Percentiles rank a stretch among this genome's conserved stretches.
phyloP scores from a whole-genome alignment of 108 stramenopile species.

The Nitzschia palea region DNA sequence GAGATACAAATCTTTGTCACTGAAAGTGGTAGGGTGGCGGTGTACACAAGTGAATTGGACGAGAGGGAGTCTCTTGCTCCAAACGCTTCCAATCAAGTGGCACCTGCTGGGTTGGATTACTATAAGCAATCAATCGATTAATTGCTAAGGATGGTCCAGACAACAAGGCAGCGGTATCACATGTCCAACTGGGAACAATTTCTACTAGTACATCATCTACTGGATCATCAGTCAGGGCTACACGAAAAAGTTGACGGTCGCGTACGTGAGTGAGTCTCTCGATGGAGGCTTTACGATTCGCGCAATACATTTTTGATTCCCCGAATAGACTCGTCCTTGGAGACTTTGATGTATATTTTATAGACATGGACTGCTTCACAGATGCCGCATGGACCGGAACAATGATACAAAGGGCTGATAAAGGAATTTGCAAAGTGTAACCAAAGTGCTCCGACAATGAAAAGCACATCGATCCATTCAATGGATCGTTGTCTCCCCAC shows the following conservation, averaged over 20 bases:
- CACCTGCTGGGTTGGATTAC: not conserved
- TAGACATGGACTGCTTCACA: too few relatives aligned
- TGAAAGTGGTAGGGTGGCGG: slow-evolving; percentile 44
- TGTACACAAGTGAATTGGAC: slow-evolving; percentile 57
- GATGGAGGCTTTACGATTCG: slow-evolving; percentile 65
- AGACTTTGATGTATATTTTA: not conserved
- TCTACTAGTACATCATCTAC: too few relatives aligned
- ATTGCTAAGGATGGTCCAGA: not conserved
- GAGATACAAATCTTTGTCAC: slow-evolving; percentile 58
- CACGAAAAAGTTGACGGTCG: not conserved
- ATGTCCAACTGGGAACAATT: too few relatives aligned
- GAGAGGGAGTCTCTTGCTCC: slow-evolving; percentile 36
- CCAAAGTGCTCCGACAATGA: slow-evolving; percentile 55
- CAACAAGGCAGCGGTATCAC: too few relatives aligned
- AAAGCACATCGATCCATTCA: slow-evolving; percentile 58
- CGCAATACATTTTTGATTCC: slow-evolving; percentile 66
- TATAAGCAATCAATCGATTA: too few relatives aligned
- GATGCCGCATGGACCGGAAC: slow-evolving; percentile 78
- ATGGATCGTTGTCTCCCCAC: slow-evolving; percentile 57
- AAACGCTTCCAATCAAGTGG: too few relatives aligned
- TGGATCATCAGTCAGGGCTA: too few relatives aligned
- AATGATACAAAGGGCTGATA: slow-evolving; percentile 42
- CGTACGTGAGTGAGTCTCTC: slow-evolving; percentile 47
- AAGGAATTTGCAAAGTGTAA: slow-evolving; percentile 32
- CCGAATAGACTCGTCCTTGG: slow-evolving; percentile 22